A percentile compares a stretch with the other conserved stretches of the same genome.
Conservation (phyloP, 352 stramenopile species). For the Bremia lactucae region DNA sequence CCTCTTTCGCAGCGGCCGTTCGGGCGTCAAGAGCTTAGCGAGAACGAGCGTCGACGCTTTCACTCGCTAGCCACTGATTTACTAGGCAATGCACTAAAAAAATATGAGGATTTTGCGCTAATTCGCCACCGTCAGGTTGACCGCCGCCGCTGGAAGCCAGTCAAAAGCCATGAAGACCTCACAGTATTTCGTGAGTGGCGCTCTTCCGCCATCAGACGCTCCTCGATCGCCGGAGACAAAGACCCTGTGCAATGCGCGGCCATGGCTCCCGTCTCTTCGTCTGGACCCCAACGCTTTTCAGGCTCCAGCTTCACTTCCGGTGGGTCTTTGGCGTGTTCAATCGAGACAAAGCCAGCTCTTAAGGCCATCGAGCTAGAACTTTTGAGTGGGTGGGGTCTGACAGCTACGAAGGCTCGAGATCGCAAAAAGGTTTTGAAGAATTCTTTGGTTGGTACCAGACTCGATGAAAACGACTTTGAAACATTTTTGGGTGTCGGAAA, state of each 20-base stretch:
- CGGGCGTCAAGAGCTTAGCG: slow-evolving; percentile 18
- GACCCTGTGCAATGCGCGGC: slow-evolving; percentile 3
- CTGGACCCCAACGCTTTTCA: slow-evolving; percentile 4
- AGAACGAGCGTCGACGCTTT: slow-evolving; percentile 17
- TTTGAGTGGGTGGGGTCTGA: slow-evolving; percentile 22
- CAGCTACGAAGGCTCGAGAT: slow-evolving; percentile 18
- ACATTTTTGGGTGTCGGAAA: slow-evolving; percentile 32
- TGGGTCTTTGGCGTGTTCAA: slow-evolving; percentile 8
- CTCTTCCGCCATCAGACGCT: slow-evolving; percentile 12
- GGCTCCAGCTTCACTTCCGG: slow-evolving; percentile 14
- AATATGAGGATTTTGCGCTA: slow-evolving; percentile 27
- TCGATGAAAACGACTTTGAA: slow-evolving; percentile 11
- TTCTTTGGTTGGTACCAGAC: slow-evolving; percentile 1
- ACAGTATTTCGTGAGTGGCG: slow-evolving; percentile 24
- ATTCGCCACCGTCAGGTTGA: slow-evolving; percentile 26
- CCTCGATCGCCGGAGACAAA: slow-evolving; percentile 18
- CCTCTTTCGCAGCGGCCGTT: slow-evolving; percentile 18
- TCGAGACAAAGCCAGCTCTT: slow-evolving; percentile 11
- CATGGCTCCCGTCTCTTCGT: slow-evolving; percentile 1
- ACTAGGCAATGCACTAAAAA: slow-evolving; percentile 15
- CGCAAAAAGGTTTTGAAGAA: slow-evolving; percentile 20
- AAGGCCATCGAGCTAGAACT: slow-evolving; percentile 24
- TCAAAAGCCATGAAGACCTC: slow-evolving; percentile 24
- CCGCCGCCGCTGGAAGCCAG: slow-evolving; percentile 21
- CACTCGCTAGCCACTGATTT: slow-evolving; percentile 24